phyloP scores from a whole-genome alignment of 2,329 filamentous ascomycete species.

The Cytospora schulzeri region DNA sequence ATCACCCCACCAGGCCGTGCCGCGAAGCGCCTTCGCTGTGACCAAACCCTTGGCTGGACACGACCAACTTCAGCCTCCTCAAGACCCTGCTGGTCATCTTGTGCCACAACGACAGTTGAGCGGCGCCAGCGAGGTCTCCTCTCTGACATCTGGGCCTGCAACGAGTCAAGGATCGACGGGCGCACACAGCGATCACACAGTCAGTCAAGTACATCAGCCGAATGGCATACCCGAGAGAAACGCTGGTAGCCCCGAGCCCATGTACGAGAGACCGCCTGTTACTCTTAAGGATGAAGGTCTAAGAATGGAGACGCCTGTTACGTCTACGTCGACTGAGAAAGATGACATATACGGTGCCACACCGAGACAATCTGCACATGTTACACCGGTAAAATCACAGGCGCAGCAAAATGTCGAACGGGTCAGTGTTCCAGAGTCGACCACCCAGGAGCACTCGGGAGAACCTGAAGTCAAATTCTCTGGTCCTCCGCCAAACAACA shows the following conservation, averaged over 20 bases:
- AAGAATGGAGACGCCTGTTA: constrained; percentile 19
- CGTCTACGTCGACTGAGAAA: constrained; percentile 29
- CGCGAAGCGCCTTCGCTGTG: constrained; percentile 7
- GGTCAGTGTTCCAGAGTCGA: constrained; percentile 7
- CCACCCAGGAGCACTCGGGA: constrained; percentile 6
- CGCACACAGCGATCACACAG: constrained; percentile 14
- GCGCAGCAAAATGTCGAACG: background rate
- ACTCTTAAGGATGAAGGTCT: constrained; percentile 28
- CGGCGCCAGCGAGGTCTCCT: constrained; percentile 34
- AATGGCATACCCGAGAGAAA: background rate
- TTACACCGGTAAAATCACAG: constrained; percentile 22
- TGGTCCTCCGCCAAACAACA: constrained; percentile 23
- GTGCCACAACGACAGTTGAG: constrained; percentile 34
- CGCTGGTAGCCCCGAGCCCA: constrained; percentile 11
- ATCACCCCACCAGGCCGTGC: constrained; percentile 4
- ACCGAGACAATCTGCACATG: constrained; percentile 29
- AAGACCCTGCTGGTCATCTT: constrained; percentile 21
- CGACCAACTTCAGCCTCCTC: constrained; percentile 23
- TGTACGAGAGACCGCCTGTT: constrained; percentile 19
- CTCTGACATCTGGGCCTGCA: constrained; percentile 28
- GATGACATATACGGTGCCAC: constrained; percentile 42
- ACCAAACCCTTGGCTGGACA: constrained; percentile 15
- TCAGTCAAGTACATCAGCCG: constrained; percentile 11
- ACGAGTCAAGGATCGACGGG: constrained; percentile 20
- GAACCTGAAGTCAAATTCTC: constrained; percentile 26